Percentiles rank a stretch among this genome's conserved stretches.
Conservation (phyloP, 225 moss, liverwort and hornwort genomes). For the Polytrichum commune region DNA sequence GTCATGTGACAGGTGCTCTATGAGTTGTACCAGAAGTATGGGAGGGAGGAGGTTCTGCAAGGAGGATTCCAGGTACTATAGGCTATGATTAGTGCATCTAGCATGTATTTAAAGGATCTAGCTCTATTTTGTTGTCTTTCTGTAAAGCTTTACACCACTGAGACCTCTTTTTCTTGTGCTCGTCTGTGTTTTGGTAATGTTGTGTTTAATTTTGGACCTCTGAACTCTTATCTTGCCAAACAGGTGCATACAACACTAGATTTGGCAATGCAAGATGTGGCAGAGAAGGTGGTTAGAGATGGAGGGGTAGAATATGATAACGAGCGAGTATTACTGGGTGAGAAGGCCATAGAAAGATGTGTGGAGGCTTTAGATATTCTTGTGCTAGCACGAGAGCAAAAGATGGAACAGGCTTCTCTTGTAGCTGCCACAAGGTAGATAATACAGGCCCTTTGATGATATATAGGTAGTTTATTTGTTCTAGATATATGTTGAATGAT, state of each 20-base stretch:
- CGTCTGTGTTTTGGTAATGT: too few species aligned
- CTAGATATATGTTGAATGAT: too few species aligned
- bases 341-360: constrained; percentile 57
- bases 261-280: constrained; percentile 84
- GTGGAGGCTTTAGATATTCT: constrained; percentile 38
- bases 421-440: constrained; percentile 48
- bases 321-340: constrained; percentile 70
- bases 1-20: constrained; percentile 62
- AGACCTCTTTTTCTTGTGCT: too few species aligned
- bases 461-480: background rate
- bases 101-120: too few species aligned
- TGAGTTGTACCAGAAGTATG: constrained; percentile 83
- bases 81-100: too few species aligned
- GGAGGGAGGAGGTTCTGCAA: constrained; percentile 63
- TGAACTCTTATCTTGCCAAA: constrained; percentile 14
- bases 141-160: too few species aligned
- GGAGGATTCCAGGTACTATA: constrained; percentile 55
- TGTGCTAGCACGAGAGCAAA: constrained; percentile 42
- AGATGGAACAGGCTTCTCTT: constrained; percentile 60
- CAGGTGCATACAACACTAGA: constrained; percentile 95
- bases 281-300: constrained; percentile 73
- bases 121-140: too few species aligned
- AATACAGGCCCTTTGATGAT: too few species aligned
- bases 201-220: too few species aligned
- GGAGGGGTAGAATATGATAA: constrained; percentile 69